These are phyloP conservation scores for Aspergillus hancockii DNA, from an alignment of 495 filamentous ascomycete species.

Conservation along the genomic window DNA sequence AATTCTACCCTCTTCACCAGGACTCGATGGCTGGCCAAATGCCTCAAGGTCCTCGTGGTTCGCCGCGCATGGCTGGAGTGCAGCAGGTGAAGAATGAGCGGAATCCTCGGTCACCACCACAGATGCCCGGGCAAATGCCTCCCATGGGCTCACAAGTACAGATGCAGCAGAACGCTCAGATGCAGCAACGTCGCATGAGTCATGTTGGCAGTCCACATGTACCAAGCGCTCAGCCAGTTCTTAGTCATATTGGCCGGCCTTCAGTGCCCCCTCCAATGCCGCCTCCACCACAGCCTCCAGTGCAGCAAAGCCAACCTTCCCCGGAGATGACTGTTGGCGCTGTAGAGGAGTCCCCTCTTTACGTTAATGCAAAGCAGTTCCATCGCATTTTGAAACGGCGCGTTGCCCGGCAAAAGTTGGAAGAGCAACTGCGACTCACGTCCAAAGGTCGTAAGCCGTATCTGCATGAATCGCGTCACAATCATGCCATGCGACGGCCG, in stretches of 20 bases:
- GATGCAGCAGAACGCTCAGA: conserved; percentile 45
- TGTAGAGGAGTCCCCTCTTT: conserved; percentile 91
- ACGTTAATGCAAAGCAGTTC: conserved; percentile 98
- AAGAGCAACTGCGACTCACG: conserved; percentile 86
- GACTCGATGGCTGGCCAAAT: conserved; percentile 52
- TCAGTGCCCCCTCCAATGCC: conserved; percentile 50
- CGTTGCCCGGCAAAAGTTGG: conserved; percentile 88
- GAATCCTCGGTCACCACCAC: conserved; percentile 52
- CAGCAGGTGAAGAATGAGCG: conserved; percentile 51
- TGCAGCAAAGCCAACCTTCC: conserved; percentile 72
- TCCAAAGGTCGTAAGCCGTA: conserved; percentile 97
- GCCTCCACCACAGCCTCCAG: conserved; percentile 49
- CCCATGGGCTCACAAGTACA: conserved; percentile 52
- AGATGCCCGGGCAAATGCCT: conserved; percentile 52
- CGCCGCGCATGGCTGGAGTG: conserved; percentile 52
- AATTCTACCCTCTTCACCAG: conserved; percentile 51
- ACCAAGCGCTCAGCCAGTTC: conserved; percentile 45
- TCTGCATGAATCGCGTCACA: conserved; percentile 97
- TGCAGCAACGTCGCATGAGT: conserved; percentile 51
- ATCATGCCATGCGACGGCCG: conserved; percentile 96
- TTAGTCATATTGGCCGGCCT: conserved; percentile 51
- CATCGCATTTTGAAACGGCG: conserved; percentile 94
- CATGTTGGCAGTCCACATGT: conserved; percentile 53
- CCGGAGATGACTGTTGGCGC: conserved; percentile 75
- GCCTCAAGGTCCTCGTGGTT: conserved; percentile 47